Evolutionary conservation across 805 yeast genomes (phyloP), one percentile per base, ranked within the genome.

Genomic region (Kodamaea fukazawae): DNA sequence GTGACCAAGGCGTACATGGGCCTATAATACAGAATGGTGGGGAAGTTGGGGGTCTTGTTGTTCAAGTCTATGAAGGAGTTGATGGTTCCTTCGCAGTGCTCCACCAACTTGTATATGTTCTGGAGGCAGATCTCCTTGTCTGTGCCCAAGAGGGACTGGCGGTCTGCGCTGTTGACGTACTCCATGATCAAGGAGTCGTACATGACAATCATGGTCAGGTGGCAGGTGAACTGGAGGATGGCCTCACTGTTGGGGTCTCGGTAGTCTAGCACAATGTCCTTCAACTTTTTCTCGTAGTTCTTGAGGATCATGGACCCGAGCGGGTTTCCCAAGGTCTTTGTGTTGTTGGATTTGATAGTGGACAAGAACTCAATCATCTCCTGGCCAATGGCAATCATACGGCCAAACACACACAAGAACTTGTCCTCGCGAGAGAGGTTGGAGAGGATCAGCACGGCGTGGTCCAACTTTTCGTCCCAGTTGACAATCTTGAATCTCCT

Each of bases 1-100:
- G 75, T 65, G 17, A 75, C 73, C 15, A 76, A 52, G 0, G 79
- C 74, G 50, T 75, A 74, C 69, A 76, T 61, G 2, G 81, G 78
- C 33, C 81, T 55, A 46, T 75, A 76, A 50, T 72, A 71, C 47
- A 75, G 69, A 45, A 74, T 72, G 0, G 80, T 75, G 2, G 81
- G 81, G 42, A 66, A 71, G 32, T 61, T 53, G 4, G 58, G 44
- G 1, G 74, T 65, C 42, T 64, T 63, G 8, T 60, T 62, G 40
- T 70, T 65, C 16, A 74, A 42, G 17, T 58, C 53, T 12, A 71
- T 58, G 51, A 75, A 76, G 2, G 73, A 64, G 29, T 67, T 70
- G 29, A 76, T 60, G 31, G 73, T 63, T 42, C 66, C 68, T 47
- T 72, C 75, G 51, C 77, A 67, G 5, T 70, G 63, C 36, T 65